These are phyloP conservation scores for Astrephomene gubernaculifera DNA, from an alignment of 139 green algal species.

Conservation along the genomic window DNA sequence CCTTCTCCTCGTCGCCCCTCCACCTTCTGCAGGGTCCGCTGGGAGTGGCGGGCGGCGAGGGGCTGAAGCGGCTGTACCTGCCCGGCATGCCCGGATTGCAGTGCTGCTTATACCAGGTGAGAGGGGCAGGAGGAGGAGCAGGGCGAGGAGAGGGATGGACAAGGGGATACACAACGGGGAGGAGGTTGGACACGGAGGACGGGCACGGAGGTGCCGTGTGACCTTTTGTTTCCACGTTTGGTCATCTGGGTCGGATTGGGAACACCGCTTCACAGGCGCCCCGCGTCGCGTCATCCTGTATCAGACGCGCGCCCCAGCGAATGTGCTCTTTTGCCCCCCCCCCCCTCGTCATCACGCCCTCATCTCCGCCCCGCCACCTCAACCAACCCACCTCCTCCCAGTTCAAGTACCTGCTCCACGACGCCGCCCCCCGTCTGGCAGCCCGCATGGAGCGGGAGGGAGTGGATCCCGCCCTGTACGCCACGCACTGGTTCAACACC, in stretches of 20 bases:
- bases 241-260: too few species aligned
- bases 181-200: too few species aligned
- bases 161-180: too few species aligned
- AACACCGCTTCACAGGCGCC: too few species aligned
- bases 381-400: background rate
- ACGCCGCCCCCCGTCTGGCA: slow-evolving; percentile 67
- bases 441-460: slow-evolving; percentile 68
- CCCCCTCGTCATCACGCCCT: too few species aligned
- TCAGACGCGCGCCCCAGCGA: too few species aligned
- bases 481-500: slow-evolving; percentile 93
- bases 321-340: too few species aligned
- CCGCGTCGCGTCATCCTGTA: too few species aligned
- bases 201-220: too few species aligned
- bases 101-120: slow-evolving; percentile 80
- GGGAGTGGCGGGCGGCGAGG: background rate
- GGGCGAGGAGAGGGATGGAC: too few species aligned
- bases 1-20: background rate
- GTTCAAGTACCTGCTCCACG: slow-evolving; percentile 59
- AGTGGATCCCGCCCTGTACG: slow-evolving; percentile 80
- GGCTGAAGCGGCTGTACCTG: slow-evolving; percentile 78
- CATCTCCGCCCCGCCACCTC: background rate
- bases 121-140: background rate
- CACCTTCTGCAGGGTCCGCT: background rate
- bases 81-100: slow-evolving; percentile 85
- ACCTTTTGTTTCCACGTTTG: too few species aligned